These are phyloP conservation scores for Dittrichia graveolens DNA, from an alignment of 129 eudicot genomes.

Conservation along the genomic window DNA sequence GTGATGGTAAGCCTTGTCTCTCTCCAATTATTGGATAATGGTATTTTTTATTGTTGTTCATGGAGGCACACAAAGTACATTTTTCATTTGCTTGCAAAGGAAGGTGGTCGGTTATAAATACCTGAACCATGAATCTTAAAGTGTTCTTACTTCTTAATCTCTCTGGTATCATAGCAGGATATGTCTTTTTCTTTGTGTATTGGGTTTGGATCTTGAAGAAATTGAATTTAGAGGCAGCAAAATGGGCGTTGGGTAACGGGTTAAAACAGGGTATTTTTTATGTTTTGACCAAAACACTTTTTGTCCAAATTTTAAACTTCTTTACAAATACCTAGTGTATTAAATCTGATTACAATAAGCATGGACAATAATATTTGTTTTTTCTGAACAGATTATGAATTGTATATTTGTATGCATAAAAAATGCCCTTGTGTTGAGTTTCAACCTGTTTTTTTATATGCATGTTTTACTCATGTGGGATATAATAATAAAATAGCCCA, in stretches of 20 bases:
- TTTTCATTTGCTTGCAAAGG: background rate
- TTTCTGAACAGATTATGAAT: too few species aligned
- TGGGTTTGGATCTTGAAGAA: background rate
- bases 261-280: background rate
- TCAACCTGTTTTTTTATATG: background rate
- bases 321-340: background rate
- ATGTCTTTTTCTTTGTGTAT: too few species aligned
- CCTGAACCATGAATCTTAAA: background rate
- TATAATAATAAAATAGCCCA: background rate
- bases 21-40: constrained; percentile 9
- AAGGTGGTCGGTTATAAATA: constrained; percentile 14
- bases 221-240: background rate
- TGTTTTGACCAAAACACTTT: background rate
- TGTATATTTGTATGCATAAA: too few species aligned
- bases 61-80: constrained; percentile 9
- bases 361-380: too few species aligned
- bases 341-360: too few species aligned
- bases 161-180: too few species aligned
- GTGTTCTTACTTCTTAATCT: background rate
- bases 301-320: background rate
- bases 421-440: too few species aligned
- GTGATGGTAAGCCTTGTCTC: constrained; percentile 72
- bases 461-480: background rate
- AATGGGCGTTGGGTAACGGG: background rate
- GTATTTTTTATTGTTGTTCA: background rate